Evolutionary conservation across 2,329 filamentous ascomycete genomes (phyloP), one percentile per base, ranked within the genome.

Genomic region (Diplodia seriata): DNA sequence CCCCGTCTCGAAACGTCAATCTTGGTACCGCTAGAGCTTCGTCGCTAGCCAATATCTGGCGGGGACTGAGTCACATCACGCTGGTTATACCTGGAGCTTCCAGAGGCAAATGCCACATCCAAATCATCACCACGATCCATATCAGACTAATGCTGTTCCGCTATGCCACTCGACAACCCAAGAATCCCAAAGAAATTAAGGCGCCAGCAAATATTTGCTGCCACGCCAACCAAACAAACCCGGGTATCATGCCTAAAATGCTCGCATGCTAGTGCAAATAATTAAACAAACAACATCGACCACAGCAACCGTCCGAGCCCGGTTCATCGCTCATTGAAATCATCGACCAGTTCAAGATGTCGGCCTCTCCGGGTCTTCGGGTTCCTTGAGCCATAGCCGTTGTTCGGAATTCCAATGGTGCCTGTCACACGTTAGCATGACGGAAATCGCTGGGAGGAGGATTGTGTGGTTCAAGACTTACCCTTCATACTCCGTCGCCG

Each of bases 401-500:
- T 81, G 76, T 29, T 85, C 81, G 3, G 85, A 79, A 54, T 86
- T 78, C 88, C 89, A 91, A 40, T 76, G 78, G 74, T 91, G 89
- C 26, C 89, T 90, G 68, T 26, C 65, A 26, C 20, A 14, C 9
- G 73, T 73, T 67, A 75, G 72, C 33, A 36, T 3, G 11, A 3
- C 43, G 18, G 29, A 47, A 4, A 36, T 38, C 12, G 9, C 11
- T 31, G 1, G 11, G 6, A 43, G 4, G 23, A 62, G 59, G 43
- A 4, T 59, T 26, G 57, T 7, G 15, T 7, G 29, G 66, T 64
- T 70, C 26, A 26, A 14, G 36, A 82, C 87, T 76, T 78, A 91
- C 89, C 85, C 86, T 73, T 86, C 80, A 80, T 85, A 90, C 66
- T 87, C 81, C 1, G 89, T 90, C 2, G 81, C 80, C 0, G 86